phyloP scores from a whole-genome alignment of 2,329 filamentous ascomycete species.

The Penicillium palitans region DNA sequence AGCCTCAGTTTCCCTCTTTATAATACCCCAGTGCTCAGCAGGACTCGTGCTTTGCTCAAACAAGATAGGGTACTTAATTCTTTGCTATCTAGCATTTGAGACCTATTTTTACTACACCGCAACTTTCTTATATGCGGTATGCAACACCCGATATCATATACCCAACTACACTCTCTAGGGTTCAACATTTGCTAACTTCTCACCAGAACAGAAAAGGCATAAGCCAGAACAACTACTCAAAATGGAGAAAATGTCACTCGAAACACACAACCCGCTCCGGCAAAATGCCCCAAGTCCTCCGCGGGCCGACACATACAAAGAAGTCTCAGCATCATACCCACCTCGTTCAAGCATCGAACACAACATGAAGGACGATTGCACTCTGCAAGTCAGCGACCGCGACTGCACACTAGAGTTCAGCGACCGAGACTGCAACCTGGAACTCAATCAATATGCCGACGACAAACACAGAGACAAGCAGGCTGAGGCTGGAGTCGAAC shows the following conservation, averaged over 20 bases:
- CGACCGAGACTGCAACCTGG: conserved; percentile 3
- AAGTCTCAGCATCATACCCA: conserved; percentile 2
- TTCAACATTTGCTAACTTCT: not conserved
- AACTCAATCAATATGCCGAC: conserved; percentile 1
- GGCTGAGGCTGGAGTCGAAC: not conserved
- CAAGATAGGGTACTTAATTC: not conserved
- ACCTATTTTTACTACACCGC: not conserved
- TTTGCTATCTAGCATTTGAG: not conserved
- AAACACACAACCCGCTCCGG: conserved; percentile 1
- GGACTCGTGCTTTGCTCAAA: not conserved
- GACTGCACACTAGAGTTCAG: conserved; percentile 8
- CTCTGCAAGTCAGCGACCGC: conserved; percentile 3
- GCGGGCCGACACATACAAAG: conserved; percentile 6
- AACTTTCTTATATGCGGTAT: not conserved
- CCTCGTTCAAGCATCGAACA: not conserved
- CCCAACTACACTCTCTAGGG: not conserved
- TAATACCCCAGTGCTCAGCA: not conserved
- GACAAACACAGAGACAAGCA: not conserved
- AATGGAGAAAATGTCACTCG: not conserved
- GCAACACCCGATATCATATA: not conserved
- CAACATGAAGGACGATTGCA: not conserved
- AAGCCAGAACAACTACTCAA: not conserved
- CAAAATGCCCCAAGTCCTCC: not conserved
- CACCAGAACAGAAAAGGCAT: not conserved
- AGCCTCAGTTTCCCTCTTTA: not conserved